Base-by-base conservation (phyloP, 208 protist genomes). In the Leishmania major region DNA sequence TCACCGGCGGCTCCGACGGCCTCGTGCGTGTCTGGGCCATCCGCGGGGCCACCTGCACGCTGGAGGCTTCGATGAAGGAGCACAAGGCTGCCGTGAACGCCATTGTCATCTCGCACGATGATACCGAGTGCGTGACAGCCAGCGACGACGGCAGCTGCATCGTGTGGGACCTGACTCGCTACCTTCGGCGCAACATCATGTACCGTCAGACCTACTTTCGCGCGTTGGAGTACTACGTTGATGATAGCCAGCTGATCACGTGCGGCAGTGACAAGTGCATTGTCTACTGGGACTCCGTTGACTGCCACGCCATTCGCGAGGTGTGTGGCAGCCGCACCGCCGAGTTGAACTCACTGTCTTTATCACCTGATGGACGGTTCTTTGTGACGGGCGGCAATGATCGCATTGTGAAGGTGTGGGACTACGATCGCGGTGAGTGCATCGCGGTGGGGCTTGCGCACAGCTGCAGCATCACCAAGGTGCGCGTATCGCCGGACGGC, bases 161-260 rank as follows among this genome's bases (percentile, higher is more conserved):
- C 84, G 92, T 98, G 49, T 99, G 98, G 98, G 97, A 98, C 74
- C 89, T 99, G 57, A 90, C 89, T 66, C 95, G 96, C 15, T 93
- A 94, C 86, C 87, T 98, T 28, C 96, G 98, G 47, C 92, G 95
- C 82, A 97, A 99, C 87, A 97, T 98, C 78, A 97, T 99, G 83
- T 99, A 99, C 87, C 93, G 96, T 17, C 93, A 98, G 74, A 99
- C 98, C 15, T 98, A 98, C 85, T 99, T 99, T 90, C 97, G 96
- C 81, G 86, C 90, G 0, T 81, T 98, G 55, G 88, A 89, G 83
- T 99, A 99, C 91, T 95, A 91, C 78, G 88, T 94, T 28, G 97
- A 99, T 64, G 97, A 99, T 87, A 96, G 91, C 75, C 98, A 99
- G 88, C 83, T 99, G n/a, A 79, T 99, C n/a, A 99, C 97, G 40